These are phyloP conservation scores for Potentilla sterilis DNA, from an alignment of 306 rosid genomes.

Conservation along the genomic window DNA sequence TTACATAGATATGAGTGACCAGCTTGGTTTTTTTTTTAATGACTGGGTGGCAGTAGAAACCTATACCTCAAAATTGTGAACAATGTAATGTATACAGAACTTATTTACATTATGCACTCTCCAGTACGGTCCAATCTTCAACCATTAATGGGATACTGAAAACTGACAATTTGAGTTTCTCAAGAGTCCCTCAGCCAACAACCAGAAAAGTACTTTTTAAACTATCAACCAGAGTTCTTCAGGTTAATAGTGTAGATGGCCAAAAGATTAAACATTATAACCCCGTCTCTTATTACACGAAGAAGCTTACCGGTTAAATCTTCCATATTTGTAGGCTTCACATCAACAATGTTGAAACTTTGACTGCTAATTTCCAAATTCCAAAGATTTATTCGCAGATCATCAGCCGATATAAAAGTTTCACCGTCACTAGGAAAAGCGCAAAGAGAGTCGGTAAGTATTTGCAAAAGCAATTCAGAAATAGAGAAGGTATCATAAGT, in stretches of 20 bases:
- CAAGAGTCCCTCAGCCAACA: neutral
- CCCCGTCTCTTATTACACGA: neutral
- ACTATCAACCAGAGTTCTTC: neutral
- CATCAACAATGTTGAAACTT: slow-evolving; percentile 97
- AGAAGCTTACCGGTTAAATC: slow-evolving; percentile 86
- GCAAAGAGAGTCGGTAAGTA: slow-evolving; percentile 25
- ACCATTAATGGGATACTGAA: neutral
- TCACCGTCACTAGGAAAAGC: slow-evolving; percentile 73
- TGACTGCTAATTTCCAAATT: slow-evolving; percentile 96
- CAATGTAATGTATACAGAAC: no score
- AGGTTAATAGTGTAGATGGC: neutral
- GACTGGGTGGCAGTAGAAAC: neutral
- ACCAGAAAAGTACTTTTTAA: slow-evolving; percentile 6
- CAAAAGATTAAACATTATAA: neutral
- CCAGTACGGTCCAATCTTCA: neutral
- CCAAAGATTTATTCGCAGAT: slow-evolving; percentile 98
- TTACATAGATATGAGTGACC: neutral
- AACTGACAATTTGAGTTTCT: neutral
- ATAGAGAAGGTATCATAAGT: neutral
- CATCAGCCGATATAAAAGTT: slow-evolving; percentile 99
- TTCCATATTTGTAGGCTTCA: slow-evolving; percentile 99
- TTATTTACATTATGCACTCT: no score
- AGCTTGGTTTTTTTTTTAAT: neutral
- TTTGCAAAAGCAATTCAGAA: slow-evolving; percentile 16
- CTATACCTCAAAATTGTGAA: neutral